phyloP scores from a whole-genome alignment of 164 flowering plant species.

The Nymphaea colorata region DNA sequence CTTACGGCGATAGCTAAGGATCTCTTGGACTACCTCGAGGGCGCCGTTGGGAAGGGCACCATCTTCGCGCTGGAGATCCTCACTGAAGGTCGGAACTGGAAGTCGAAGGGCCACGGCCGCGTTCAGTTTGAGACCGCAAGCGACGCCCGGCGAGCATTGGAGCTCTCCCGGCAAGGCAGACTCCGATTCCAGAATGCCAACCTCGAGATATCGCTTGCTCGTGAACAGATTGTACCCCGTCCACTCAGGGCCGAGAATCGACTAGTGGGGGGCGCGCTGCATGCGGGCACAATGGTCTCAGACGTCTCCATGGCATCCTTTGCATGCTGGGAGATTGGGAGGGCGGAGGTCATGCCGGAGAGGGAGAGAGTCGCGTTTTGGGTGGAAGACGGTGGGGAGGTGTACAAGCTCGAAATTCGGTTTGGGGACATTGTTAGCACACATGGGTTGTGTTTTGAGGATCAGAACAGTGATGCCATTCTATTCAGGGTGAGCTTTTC shows the following conservation, averaged over 20 bases:
- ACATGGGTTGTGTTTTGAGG: slow-evolving; percentile 32
- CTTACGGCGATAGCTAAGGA: slow-evolving; percentile 41
- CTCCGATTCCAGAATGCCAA: slow-evolving; percentile 35
- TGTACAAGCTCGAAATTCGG: slow-evolving; percentile 47
- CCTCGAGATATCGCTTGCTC: slow-evolving; percentile 31
- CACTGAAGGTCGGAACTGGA: slow-evolving; percentile 74
- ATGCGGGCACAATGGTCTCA: slow-evolving; percentile 44
- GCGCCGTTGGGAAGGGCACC: slow-evolving; percentile 34
- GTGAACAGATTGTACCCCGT: slow-evolving; percentile 47
- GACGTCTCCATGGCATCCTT: slow-evolving; percentile 30
- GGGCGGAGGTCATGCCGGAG: slow-evolving; percentile 66
- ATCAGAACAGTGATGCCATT: slow-evolving; percentile 26
- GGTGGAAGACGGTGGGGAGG: slow-evolving; percentile 25
- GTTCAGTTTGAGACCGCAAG: slow-evolving; percentile 67
- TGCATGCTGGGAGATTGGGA: slow-evolving; percentile 52
- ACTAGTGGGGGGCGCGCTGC: slow-evolving; percentile 26
- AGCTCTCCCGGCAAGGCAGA: slow-evolving; percentile 24
- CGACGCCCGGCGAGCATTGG: slow-evolving; percentile 18
- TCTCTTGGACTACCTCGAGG: slow-evolving; percentile 47
- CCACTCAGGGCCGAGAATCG: slow-evolving; percentile 34
- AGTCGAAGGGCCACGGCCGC: slow-evolving; percentile 58
- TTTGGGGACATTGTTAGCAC: slow-evolving; percentile 51
- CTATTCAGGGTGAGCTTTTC: slow-evolving; percentile 49
- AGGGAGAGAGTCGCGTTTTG: slow-evolving; percentile 52
- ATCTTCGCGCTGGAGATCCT: slow-evolving; percentile 63